Conservation (phyloP, 139 green algal genomes). For the Nannochloris sp. region DNA sequence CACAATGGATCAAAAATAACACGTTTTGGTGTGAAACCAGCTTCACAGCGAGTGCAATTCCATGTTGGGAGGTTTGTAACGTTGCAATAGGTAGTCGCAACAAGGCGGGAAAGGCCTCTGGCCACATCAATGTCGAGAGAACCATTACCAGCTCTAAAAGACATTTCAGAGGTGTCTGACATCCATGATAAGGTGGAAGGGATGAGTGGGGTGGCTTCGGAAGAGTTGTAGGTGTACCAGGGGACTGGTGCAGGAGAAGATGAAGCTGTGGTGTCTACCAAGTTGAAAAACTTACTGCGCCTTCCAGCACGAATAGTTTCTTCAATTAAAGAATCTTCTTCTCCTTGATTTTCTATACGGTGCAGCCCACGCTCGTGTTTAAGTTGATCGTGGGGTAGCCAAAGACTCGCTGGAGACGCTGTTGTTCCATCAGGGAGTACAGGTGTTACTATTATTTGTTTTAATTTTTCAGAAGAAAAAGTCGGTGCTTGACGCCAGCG, state of each 20-base stretch:
- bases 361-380: neutral
- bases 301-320: neutral
- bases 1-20: constrained; percentile 56
- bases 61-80: constrained; percentile 39
- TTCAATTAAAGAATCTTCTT: neutral
- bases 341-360: no score
- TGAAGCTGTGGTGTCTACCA: no score
- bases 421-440: neutral
- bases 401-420: neutral
- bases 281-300: neutral
- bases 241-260: neutral
- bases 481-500: no score
- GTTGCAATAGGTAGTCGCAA: constrained; percentile 62
- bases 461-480: neutral
- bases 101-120: constrained; percentile 32
- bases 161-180: constrained; percentile 10
- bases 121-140: constrained; percentile 41
- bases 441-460: neutral
- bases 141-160: constrained; percentile 2
- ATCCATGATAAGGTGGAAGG: constrained; percentile 22
- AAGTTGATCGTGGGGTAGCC: neutral
- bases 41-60: constrained; percentile 65
- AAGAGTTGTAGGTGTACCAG: constrained; percentile 20
- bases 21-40: constrained; percentile 1
- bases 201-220: constrained; percentile 15